These are phyloP conservation scores for Pseudogymnoascus sp. DNA, from an alignment of 2,329 filamentous ascomycete genomes.

Conservation along the genomic window DNA sequence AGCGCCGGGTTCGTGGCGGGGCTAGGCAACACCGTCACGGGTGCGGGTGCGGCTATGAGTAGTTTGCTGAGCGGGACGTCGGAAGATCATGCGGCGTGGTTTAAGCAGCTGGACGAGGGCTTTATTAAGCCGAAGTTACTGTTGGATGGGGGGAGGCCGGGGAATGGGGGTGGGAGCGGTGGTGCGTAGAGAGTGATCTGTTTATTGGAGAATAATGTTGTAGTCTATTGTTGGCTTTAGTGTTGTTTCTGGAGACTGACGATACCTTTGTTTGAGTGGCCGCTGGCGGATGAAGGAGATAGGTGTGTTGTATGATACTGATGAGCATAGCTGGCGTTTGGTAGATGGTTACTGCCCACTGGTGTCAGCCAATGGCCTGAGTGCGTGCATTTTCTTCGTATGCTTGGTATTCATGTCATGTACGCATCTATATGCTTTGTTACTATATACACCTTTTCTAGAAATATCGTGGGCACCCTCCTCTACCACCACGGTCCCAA, in stretches of 20 bases:
- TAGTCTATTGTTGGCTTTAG: not conserved
- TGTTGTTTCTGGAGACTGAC: not conserved
- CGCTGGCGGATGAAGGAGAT: not conserved
- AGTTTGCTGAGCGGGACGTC: constrained; percentile 69
- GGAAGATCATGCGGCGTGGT: constrained; percentile 83
- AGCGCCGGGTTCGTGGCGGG: constrained; percentile 11
- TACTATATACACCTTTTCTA: not conserved
- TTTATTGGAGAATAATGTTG: not conserved
- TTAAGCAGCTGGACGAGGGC: constrained; percentile 88
- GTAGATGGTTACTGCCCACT: not conserved
- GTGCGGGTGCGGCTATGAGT: constrained; percentile 61
- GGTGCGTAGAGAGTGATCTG: not conserved
- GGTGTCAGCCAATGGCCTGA: not conserved
- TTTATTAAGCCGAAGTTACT: constrained; percentile 90
- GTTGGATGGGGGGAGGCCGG: constrained; percentile 52
- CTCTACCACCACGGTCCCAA: not conserved
- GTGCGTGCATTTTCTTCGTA: not conserved
- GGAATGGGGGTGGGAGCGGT: not conserved
- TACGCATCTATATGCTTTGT: not conserved
- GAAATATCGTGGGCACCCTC: not conserved
- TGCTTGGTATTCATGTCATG: not conserved
- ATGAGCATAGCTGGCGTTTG: constrained; percentile 7
- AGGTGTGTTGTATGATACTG: constrained; percentile 1
- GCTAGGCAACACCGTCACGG: constrained; percentile 40
- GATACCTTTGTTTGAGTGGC: constrained; percentile 2